Base-by-base conservation (phyloP, 306 rosid species). In the Cicer arietinum region DNA sequence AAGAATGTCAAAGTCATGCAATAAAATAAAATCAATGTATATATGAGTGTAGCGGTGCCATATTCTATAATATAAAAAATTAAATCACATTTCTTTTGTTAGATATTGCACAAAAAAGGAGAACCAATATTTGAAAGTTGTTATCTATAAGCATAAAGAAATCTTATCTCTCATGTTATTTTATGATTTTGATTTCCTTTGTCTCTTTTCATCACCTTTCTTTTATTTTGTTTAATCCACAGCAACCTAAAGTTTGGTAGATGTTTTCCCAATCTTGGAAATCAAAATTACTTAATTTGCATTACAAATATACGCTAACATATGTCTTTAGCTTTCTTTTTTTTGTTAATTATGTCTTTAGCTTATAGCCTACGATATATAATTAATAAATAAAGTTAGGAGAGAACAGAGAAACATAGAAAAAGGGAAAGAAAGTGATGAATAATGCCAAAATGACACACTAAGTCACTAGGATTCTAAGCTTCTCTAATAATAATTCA, bases 361-460 rank as follows among this genome's bases (percentile, higher is more conserved):
- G 35, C 35, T 25, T 82, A 52, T 37, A 50, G 71, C 42, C 13
- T 52, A 68, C 50, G 86, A 61, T 39, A 7, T 39, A 45, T 45
- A 50, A 50, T 37, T 17, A 11, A 8, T 18, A 8, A 66, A n/a
- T 17, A 14, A 47, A 73, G 58, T 16, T 73, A 10, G 47, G 79
- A 74, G 58, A 57, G 75, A 74, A 57, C 0, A 40, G 25, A 56
- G 41, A 66, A 65, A 47, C 64, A 18, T 73, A 39, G 60, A 17
- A 50, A 70, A 74, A 12, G 69, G 53, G 8, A 51, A 50, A 45
- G n/a, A 45, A 50, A 47, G 42, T 25, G 20, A 45, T 52, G 68
- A 58, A 64, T 59, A 64, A 71, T 78, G 79, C 76, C 82, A 82
- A 80, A 80, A 76, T 73, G 69, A 66, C 69, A 79, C 81, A 20